Percentiles rank a stretch among this genome's conserved stretches.
These are phyloP conservation scores for Pseudomonodictys pantanalensis DNA, from an alignment of 495 filamentous ascomycete species.

Conservation along the genomic window DNA sequence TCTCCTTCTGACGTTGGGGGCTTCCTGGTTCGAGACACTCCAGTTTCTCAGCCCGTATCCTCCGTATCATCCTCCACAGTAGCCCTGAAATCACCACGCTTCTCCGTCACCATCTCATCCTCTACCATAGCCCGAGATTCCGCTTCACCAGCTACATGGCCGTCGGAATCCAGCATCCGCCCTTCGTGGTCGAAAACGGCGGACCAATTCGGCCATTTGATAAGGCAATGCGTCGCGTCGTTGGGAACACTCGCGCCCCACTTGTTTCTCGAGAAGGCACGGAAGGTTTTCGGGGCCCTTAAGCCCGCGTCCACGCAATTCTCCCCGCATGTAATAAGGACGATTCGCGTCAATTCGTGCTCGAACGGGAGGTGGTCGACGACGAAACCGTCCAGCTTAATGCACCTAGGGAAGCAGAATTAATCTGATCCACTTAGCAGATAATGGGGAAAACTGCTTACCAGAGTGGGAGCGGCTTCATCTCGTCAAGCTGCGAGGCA, in stretches of 20 bases:
- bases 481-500: conserved; percentile 8
- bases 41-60: no score
- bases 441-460: not conserved
- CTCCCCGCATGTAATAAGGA: conserved; percentile 7
- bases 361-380: conserved; percentile 25
- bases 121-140: no score
- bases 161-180: not conserved
- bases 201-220: conserved; percentile 9
- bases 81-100: no score
- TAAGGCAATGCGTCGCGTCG: conserved; percentile 4
- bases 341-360: conserved; percentile 1
- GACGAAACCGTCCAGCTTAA: conserved; percentile 27
- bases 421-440: no score
- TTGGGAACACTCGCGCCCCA: conserved; percentile 4
- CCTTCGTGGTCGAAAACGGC: conserved; percentile 16
- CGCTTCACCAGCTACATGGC: not conserved
- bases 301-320: conserved; percentile 24
- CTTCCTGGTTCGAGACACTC: no score
- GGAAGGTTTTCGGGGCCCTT: not conserved
- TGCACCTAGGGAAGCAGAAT: not conserved
- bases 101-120: no score
- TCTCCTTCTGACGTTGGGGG: no score
- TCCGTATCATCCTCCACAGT: no score
- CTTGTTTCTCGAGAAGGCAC: not conserved
- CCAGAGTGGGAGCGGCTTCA: conserved; percentile 15